Base-by-base conservation (phyloP, 768 basidiomycete genomes). In the Leccinum arenicola region DNA sequence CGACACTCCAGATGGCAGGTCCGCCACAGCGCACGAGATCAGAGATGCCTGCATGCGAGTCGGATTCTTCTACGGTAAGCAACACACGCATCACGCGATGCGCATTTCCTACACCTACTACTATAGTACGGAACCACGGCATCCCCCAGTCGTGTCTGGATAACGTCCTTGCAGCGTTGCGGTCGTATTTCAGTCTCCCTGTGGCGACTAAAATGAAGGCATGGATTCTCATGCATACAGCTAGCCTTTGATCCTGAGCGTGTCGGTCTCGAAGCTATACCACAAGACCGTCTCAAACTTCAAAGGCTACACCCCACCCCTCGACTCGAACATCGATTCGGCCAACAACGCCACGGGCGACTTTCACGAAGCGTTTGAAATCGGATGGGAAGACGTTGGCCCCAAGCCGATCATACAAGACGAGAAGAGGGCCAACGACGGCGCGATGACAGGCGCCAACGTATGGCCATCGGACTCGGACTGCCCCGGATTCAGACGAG, bases 311-410 rank as follows among this genome's bases (percentile, higher is more conserved):
- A 86, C 78, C 52, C 82, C 85, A 3, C 70, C 93, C 2, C 77
- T 88, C 8, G 86, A 85, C 55, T 84, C 83, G 52, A 93, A 93
- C 69, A 88, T 86, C 55, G 82, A 94, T 65, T 85, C 90, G 0
- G 56, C 64, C 7, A 84, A 84, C 49, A 76, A 81, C 23, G 81
- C 82, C 50, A 75, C 81, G 17, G 93, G 94, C 1, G 95, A 98
- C 68, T 73, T 95, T 55, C 92, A 95, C 68, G 94, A 98, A 71
- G 93, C 88, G 3, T 96, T 95, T 70, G 88, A 94, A 66, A 80
- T 96, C 57, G 91, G 92, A 3, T 87, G 84, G 81, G 89, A 93
- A 68, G 73, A 77, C 23, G 67, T 80, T 0, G 64, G 75, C 15
- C 36, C 15, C 36, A 38, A 17, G 8, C 56, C 66, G 11, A 68